These are phyloP conservation scores for Wallacemonas sp. DNA, from an alignment of 208 protist genomes.

Conservation along the genomic window DNA sequence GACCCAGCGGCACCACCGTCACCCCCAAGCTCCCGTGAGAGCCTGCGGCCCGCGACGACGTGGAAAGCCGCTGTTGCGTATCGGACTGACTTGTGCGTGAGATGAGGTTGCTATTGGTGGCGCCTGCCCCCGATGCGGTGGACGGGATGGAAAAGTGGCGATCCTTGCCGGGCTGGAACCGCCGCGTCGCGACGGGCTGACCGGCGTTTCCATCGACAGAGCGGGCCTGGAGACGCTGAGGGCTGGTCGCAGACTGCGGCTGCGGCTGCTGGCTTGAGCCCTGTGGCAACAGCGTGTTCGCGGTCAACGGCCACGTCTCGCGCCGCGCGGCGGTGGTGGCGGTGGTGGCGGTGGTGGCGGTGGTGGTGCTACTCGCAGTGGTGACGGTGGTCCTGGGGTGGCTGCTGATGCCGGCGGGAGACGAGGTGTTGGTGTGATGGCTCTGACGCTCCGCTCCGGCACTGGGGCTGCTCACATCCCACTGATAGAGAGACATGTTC, in stretches of 20 bases:
- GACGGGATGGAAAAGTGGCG: conserved; percentile 9
- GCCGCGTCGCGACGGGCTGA: background rate
- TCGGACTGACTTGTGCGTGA: background rate
- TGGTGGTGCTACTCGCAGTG: too few species aligned
- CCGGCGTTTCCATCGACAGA: background rate
- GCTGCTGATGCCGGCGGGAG: too few species aligned
- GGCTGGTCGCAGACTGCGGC: too few species aligned
- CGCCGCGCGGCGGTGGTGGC: too few species aligned
- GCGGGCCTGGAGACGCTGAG: too few species aligned
- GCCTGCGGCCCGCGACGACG: conserved; percentile 3
- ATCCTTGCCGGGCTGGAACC: background rate
- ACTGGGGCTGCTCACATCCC: background rate
- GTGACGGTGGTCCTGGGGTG: too few species aligned
- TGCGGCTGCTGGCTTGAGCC: too few species aligned
- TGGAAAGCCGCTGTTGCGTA: conserved; percentile 2
- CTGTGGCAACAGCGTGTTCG: too few species aligned
- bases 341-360: too few species aligned
- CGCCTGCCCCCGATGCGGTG: background rate
- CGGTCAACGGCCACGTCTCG: background rate
- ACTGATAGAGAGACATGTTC: background rate
- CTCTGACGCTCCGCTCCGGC: too few species aligned
- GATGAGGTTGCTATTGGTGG: conserved; percentile 9
- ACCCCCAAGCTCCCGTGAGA: background rate
- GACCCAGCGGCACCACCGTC: background rate
- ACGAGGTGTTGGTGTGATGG: too few species aligned